These are phyloP conservation scores for Chimonanthus praecox DNA, from an alignment of 164 flowering plant genomes.

Conservation along the genomic window DNA sequence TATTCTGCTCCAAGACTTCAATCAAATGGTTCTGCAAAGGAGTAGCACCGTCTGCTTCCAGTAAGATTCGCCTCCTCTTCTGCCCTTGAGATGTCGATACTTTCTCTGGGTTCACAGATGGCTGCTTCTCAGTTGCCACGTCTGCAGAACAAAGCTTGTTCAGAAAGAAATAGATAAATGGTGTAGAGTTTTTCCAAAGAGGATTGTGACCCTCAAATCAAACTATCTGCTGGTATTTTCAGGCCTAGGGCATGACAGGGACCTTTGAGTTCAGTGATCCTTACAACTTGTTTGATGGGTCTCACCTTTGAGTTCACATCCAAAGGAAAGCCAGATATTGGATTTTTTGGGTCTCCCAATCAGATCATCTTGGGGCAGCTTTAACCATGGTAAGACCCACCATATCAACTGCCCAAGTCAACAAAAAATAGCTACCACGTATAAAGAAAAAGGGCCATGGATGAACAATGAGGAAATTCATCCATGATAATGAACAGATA, in stretches of 20 bases:
- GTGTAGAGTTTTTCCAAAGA: background rate
- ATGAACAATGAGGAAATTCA: too few species aligned
- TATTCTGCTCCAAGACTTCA: conserved; percentile 57
- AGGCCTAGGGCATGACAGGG: background rate
- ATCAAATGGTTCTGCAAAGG: conserved; percentile 51
- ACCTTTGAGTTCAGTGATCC: background rate
- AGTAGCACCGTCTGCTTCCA: conserved; percentile 30
- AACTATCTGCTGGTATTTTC: background rate
- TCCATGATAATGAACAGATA: too few species aligned
- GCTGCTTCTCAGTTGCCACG: conserved; percentile 31
- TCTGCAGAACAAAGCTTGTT: conserved; percentile 27
- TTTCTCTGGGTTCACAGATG: conserved; percentile 33
- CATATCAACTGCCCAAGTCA: too few species aligned
- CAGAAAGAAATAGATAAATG: background rate
- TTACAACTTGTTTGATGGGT: background rate
- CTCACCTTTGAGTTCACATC: background rate
- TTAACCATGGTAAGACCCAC: too few species aligned
- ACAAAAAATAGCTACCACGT: too few species aligned
- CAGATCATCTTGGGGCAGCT: too few species aligned
- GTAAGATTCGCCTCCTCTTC: conserved; percentile 44
- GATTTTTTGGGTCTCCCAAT: too few species aligned
- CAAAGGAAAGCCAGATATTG: too few species aligned
- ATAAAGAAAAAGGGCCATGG: too few species aligned
- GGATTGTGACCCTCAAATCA: background rate
- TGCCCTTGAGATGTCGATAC: conserved; percentile 47